Evolutionary conservation across 2,329 filamentous ascomycete genomes (phyloP).

Genomic region (Geosmithia flava): DNA sequence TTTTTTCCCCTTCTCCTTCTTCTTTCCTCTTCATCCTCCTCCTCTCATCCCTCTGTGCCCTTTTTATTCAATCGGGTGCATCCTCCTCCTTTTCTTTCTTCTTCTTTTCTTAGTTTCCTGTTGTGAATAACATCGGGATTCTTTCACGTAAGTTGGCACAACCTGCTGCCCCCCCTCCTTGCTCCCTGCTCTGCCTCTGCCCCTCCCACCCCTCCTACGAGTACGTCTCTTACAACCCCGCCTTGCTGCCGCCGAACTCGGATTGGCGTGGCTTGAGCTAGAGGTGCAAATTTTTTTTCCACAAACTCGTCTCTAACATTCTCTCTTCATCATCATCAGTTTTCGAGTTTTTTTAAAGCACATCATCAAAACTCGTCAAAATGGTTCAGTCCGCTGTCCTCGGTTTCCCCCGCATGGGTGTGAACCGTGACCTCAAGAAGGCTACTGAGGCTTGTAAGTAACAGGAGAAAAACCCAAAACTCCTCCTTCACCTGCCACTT

Average conservation of each 20-base stretch:
- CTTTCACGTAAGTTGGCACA: background rate
- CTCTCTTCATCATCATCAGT: slow-evolving; percentile 1
- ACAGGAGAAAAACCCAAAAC: no score
- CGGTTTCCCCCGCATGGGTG: slow-evolving; percentile 98
- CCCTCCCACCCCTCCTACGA: background rate
- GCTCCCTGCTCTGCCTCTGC: no score
- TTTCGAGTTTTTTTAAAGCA: background rate
- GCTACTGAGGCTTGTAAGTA: slow-evolving; percentile 80
- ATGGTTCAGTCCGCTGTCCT: slow-evolving; percentile 68
- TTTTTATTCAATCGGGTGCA: background rate
- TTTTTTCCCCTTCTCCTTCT: slow-evolving; percentile 1
- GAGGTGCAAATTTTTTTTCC: background rate
- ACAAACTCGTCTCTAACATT: background rate
- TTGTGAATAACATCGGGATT: background rate
- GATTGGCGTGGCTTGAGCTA: no score
- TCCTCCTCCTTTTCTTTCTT: slow-evolving; percentile 1
- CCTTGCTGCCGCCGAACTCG: background rate
- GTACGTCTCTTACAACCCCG: background rate
- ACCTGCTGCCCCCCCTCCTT: background rate
- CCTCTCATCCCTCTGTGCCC: background rate
- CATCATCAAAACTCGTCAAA: slow-evolving; percentile 19
- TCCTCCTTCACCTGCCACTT: background rate
- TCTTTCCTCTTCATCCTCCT: slow-evolving; percentile 2
- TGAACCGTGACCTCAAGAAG: slow-evolving; percentile 99
- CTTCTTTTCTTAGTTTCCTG: background rate